These are phyloP conservation scores for Neospora caninum DNA, from an alignment of 169 alveolate species.

Conservation along the genomic window DNA sequence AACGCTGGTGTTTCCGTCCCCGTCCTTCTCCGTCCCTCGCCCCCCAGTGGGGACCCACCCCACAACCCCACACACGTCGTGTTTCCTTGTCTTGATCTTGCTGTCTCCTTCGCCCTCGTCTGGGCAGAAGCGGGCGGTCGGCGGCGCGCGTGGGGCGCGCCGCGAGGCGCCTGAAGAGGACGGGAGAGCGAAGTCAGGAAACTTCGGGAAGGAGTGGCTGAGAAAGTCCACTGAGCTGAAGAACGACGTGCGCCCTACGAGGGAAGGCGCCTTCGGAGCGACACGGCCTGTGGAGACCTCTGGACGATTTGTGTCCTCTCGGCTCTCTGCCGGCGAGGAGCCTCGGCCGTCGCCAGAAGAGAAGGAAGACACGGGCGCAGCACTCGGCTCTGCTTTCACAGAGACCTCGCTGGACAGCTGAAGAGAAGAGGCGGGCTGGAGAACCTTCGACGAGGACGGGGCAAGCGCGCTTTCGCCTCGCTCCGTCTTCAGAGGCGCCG, in stretches of 20 bases:
- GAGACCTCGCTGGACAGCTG: neutral
- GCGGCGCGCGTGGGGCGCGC: neutral
- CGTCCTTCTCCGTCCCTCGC: neutral
- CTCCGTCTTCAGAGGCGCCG: neutral
- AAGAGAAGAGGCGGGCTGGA: too few relatives aligned
- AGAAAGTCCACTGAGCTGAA: neutral
- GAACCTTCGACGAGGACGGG: too few relatives aligned
- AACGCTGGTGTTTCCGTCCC: conserved; percentile 69
- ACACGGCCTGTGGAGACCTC: too few relatives aligned
- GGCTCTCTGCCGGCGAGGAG: too few relatives aligned
- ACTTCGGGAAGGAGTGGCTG: neutral
- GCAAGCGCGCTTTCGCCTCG: neutral
- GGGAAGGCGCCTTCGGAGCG: neutral
- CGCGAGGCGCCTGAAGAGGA: neutral
- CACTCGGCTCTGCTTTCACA: neutral
- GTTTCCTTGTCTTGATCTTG: neutral
- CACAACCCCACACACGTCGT: conserved; percentile 49
- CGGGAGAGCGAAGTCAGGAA: neutral
- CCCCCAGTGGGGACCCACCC: conserved; percentile 47
- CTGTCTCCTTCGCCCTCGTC: neutral
- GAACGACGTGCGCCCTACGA: neutral
- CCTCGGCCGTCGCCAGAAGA: too few relatives aligned
- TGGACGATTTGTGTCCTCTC: too few relatives aligned
- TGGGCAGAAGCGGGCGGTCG: conserved; percentile 51
- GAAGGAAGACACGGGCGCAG: neutral